These are phyloP conservation scores for Eragrostis curvula DNA, from an alignment of 176 grass and related monocot species.

Conservation along the genomic window DNA sequence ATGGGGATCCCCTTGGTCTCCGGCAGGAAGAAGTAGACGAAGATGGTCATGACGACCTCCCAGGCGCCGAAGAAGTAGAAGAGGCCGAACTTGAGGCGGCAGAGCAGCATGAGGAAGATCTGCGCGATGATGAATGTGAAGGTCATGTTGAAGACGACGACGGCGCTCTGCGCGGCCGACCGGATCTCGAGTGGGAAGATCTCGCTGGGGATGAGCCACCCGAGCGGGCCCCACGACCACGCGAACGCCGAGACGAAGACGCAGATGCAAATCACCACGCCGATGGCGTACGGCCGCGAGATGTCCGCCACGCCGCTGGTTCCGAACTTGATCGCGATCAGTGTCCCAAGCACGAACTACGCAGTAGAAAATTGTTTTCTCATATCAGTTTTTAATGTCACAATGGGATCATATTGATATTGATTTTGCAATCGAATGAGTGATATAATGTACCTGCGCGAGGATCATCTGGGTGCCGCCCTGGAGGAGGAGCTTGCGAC, in stretches of 20 bases:
- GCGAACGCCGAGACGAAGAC: constrained; percentile 84
- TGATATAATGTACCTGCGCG: too few species aligned
- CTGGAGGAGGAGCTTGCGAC: constrained; percentile 44
- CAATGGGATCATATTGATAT: too few species aligned
- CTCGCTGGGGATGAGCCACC: constrained; percentile 88
- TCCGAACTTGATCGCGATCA: constrained; percentile 42
- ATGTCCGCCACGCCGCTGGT: constrained; percentile 31
- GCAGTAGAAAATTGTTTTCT: too few species aligned
- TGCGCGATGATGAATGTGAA: constrained; percentile 55
- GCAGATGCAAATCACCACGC: constrained; percentile 64
- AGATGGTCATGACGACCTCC: constrained; percentile 46
- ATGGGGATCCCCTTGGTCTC: constrained; percentile 63
- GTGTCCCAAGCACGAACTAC: constrained; percentile 46
- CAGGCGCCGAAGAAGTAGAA: constrained; percentile 66
- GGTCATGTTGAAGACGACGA: constrained; percentile 52
- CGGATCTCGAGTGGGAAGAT: constrained; percentile 91
- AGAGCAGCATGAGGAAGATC: constrained; percentile 69
- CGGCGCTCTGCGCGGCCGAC: constrained; percentile 72
- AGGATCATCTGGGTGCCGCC: constrained; percentile 44
- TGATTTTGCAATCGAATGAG: too few species aligned
- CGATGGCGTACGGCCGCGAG: constrained; percentile 36
- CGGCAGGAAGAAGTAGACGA: constrained; percentile 52
- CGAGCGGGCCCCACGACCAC: constrained; percentile 87
- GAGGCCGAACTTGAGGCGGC: constrained; percentile 68
- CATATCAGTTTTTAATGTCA: too few species aligned